Conservation (phyloP, 1,284 basidiomycete genomes). For the Cryptococcus wingfieldii region DNA sequence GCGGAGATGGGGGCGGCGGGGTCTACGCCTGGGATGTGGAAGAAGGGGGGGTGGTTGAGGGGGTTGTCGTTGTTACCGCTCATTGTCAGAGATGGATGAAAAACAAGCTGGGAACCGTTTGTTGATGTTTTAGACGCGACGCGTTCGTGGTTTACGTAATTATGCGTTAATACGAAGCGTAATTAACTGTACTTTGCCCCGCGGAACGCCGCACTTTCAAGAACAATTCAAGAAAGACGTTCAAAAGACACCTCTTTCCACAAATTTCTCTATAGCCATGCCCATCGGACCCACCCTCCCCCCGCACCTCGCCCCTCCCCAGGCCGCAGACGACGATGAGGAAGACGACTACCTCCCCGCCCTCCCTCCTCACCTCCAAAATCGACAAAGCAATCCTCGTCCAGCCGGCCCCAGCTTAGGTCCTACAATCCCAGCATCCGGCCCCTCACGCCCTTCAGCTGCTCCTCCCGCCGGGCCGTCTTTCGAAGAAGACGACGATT, state of each 20-base stretch:
- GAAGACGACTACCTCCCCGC: constrained; percentile 71
- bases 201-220: too few species aligned
- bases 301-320: constrained; percentile 27
- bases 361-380: constrained; percentile 37
- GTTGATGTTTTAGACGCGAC: too few species aligned
- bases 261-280: constrained; percentile 11
- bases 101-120: not conserved
- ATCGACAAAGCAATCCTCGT: constrained; percentile 18
- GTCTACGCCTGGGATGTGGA: constrained; percentile 66
- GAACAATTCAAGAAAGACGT: too few species aligned
- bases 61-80: constrained; percentile 14
- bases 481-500: constrained; percentile 26
- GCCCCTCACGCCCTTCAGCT: constrained; percentile 6
- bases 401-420: constrained; percentile 3
- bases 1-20: constrained; percentile 66
- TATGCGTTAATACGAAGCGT: too few species aligned
- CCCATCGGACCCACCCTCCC: constrained; percentile 38
- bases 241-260: too few species aligned
- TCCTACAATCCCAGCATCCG: constrained; percentile 3
- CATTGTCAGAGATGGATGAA: not conserved
- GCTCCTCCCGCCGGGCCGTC: constrained; percentile 21
- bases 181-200: too few species aligned
- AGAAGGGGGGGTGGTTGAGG: constrained; percentile 42
- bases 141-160: too few species aligned
- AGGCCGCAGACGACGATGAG: constrained; percentile 52